These are phyloP conservation scores for Tuber melanosporum DNA, from an alignment of 495 filamentous ascomycete species.

Conservation along the genomic window DNA sequence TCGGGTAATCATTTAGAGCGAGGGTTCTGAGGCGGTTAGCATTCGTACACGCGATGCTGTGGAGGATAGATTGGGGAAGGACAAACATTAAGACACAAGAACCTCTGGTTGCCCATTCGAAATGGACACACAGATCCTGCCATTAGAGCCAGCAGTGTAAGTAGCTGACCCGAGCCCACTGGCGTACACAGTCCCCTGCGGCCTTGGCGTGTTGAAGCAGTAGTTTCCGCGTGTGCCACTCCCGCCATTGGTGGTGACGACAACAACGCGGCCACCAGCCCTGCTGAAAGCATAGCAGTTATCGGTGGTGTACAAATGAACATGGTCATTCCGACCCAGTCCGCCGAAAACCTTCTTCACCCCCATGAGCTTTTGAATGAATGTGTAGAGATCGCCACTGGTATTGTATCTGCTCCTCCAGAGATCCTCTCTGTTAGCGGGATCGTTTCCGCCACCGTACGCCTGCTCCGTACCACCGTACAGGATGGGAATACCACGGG, in stretches of 20 bases:
- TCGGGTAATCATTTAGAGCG: not conserved
- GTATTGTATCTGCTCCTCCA: constrained; percentile 64
- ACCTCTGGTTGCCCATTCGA: constrained; percentile 39
- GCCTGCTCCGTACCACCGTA: constrained; percentile 43
- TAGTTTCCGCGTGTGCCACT: constrained; percentile 40
- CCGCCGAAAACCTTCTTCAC: constrained; percentile 44
- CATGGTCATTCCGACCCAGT: constrained; percentile 45
- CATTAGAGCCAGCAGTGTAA: constrained; percentile 30
- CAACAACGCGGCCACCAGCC: constrained; percentile 43
- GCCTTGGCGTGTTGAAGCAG: constrained; percentile 44
- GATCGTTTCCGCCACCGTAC: constrained; percentile 54
- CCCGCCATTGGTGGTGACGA: constrained; percentile 46
- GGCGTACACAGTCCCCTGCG: constrained; percentile 33
- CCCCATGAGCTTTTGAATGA: constrained; percentile 39
- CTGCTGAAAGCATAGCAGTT: constrained; percentile 46
- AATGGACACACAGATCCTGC: constrained; percentile 35
- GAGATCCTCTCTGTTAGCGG: constrained; percentile 65
- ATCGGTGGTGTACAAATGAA: constrained; percentile 44
- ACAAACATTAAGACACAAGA: constrained; percentile 23
- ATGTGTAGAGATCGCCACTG: constrained; percentile 54
- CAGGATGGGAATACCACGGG: constrained; percentile 42
- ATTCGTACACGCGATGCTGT: not conserved
- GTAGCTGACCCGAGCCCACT: constrained; percentile 26
- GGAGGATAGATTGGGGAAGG: not conserved
- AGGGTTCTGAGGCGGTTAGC: not conserved